These are phyloP conservation scores for Jasminum sambac DNA, from an alignment of 257 asterid genomes.

Conservation along the genomic window DNA sequence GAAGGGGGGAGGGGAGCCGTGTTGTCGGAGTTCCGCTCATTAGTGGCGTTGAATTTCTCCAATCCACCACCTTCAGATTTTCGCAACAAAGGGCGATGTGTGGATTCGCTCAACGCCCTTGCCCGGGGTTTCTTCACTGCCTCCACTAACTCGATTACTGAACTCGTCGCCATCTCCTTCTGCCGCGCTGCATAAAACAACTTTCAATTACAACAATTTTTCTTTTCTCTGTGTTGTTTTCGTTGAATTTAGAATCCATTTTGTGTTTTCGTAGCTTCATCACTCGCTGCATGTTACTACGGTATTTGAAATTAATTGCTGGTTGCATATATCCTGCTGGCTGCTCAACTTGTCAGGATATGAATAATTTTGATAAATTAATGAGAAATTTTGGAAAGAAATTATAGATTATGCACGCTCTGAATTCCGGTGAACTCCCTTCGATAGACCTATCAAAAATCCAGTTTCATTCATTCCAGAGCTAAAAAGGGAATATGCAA, in stretches of 20 bases:
- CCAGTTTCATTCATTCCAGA: too few species aligned
- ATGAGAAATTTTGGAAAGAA: too few species aligned
- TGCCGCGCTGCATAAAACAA: conserved; percentile 58
- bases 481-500: too few species aligned
- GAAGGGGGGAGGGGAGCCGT: conserved; percentile 45
- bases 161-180: conserved; percentile 67
- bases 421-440: too few species aligned
- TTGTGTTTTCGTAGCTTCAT: too few species aligned
- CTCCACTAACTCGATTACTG: conserved; percentile 73
- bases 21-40: conserved; percentile 34
- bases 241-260: background rate
- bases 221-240: background rate
- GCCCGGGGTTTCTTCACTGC: conserved; percentile 80
- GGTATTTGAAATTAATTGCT: background rate
- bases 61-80: conserved; percentile 50
- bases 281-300: too few species aligned
- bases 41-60: conserved; percentile 39
- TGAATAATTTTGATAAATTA: too few species aligned
- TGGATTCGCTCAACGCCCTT: conserved; percentile 84
- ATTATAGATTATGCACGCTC: too few species aligned
- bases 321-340: background rate
- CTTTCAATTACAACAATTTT: background rate
- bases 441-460: too few species aligned
- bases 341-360: too few species aligned
- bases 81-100: conserved; percentile 60